Evolutionary conservation across 2,329 filamentous ascomycete species (phyloP), one percentile per base, ranked within the genome.

Genomic region (Bipolaris zeicola): DNA sequence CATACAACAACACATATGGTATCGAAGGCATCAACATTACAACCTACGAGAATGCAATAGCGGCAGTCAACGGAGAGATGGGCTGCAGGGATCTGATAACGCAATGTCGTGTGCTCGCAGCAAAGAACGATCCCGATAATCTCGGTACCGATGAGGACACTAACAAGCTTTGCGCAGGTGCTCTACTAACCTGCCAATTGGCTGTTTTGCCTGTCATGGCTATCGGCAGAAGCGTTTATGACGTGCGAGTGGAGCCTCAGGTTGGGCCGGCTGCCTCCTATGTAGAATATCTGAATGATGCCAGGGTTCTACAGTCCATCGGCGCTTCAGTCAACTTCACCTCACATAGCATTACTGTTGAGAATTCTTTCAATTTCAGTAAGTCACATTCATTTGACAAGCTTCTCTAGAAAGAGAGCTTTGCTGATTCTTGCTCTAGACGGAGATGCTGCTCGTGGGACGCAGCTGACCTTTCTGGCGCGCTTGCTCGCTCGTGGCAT

Each of bases 1-100:
- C 84, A 8, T 80, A 80, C 55, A 84, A 85, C 68, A 90, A 90
- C 69, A 86, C 87, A 0, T 92, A 90, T 68, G 85, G 82, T 7
- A 81, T 89, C 54, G 68, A 84, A 60, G 79, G 83, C 2, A 82
- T 90, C 61, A 80, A 81, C 43, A 76, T 82, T 6, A 80, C 81
- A 1, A 78, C 81, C 45, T 81, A 83, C 45, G 68, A 80, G 41
- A 78, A 81, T 39, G 73, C 78, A 24, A 73, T 81, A 31, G 77
- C 77, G 20, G 78, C 74, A 16, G 85, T 82, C 63, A 80, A 81
- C 47, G 66, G 62, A 39, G 65, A 74, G 8, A 78, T 72, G 26
- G 87, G 85, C 13, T 89, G 87, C 69, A 73, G 74, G 41, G 82
- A 85, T 13, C 48, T 64, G 20, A 74, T 77, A 20, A 57, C 60